phyloP scores from a whole-genome alignment of 116 monocot genomes.

The Phalaenopsis hybrid region DNA sequence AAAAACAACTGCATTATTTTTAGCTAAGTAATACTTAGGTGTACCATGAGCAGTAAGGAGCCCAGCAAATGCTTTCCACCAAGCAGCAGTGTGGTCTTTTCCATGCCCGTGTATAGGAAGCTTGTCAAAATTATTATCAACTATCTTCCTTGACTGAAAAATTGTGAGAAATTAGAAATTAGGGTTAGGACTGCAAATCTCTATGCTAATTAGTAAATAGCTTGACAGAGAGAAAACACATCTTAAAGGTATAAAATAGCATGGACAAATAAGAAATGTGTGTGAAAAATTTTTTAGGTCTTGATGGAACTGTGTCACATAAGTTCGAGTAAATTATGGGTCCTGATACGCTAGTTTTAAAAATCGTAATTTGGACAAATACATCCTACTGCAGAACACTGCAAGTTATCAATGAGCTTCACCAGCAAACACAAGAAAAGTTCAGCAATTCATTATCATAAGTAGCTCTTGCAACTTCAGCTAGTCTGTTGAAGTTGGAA shows the following conservation, averaged over 20 bases:
- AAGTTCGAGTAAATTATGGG: not conserved
- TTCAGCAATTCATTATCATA: not conserved
- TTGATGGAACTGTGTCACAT: not conserved
- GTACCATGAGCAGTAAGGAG: conserved; percentile 72
- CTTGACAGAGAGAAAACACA: not conserved
- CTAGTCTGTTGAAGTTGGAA: not conserved
- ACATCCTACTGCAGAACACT: not conserved
- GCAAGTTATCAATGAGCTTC: conserved; percentile 1
- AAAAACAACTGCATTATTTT: not conserved
- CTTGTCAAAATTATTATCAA: conserved; percentile 75
- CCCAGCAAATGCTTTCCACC: conserved; percentile 92
- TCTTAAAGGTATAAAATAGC: not conserved
- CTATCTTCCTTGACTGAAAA: conserved; percentile 69
- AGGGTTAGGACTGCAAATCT: conserved; percentile 10
- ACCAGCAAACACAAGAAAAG: not conserved
- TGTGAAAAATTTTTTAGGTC: not conserved
- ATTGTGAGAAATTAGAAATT: conserved; percentile 7
- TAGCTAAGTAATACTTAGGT: not conserved
- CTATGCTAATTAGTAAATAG: not conserved
- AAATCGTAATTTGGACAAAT: not conserved
- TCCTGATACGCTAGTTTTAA: not conserved
- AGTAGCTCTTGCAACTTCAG: not conserved
- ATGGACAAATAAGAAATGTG: not conserved
- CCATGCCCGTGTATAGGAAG: conserved; percentile 79
- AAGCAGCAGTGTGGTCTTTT: conserved; percentile 62